Conservation (phyloP, 2,329 filamentous ascomycete species). For the Sporothrix phasma region DNA sequence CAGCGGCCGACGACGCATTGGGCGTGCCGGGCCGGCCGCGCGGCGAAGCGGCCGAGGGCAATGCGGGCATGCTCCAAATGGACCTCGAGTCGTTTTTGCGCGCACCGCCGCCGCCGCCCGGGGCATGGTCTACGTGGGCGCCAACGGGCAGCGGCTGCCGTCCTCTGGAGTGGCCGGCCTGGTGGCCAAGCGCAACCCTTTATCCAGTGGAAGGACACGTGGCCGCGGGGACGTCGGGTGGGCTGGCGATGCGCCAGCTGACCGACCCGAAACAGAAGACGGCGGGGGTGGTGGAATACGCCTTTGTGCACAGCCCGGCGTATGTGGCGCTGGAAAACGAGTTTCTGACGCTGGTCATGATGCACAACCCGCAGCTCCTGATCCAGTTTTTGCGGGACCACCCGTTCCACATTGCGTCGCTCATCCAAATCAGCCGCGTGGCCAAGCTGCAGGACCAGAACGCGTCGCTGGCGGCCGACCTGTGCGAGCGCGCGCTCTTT, state of each 20-base stretch:
- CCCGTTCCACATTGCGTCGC: conserved; percentile 30
- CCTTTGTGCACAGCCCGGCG: conserved; percentile 60
- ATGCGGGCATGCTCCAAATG: conserved; percentile 31
- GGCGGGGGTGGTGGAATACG: conserved; percentile 55
- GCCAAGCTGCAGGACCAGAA: conserved; percentile 35
- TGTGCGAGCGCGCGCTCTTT: conserved; percentile 85
- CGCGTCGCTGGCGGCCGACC: conserved; percentile 71
- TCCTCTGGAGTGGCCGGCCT: conserved; percentile 52
- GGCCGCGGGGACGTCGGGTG: conserved; percentile 71
- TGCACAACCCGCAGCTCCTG: conserved; percentile 72
- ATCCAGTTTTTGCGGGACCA: conserved; percentile 63
- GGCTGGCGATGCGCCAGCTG: conserved; percentile 58
- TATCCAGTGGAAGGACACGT: conserved; percentile 76
- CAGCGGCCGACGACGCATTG: conserved; percentile 39
- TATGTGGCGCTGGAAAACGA: conserved; percentile 67
- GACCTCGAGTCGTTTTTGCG: conserved; percentile 47
- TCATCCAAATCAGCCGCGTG: neutral
- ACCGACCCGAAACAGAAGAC: neutral
- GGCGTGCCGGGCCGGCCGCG: conserved; percentile 20
- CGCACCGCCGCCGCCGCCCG: conserved; percentile 11
- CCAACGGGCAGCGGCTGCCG: neutral
- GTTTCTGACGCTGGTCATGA: conserved; percentile 74
- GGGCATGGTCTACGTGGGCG: conserved; percentile 9
- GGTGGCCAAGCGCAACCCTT: conserved; percentile 71
- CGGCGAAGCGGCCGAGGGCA: conserved; percentile 23